Evolutionary conservation across 352 stramenopile species (phyloP), one percentile per base, ranked within the genome.

Genomic region (Globisporangium acanthophoron): DNA sequence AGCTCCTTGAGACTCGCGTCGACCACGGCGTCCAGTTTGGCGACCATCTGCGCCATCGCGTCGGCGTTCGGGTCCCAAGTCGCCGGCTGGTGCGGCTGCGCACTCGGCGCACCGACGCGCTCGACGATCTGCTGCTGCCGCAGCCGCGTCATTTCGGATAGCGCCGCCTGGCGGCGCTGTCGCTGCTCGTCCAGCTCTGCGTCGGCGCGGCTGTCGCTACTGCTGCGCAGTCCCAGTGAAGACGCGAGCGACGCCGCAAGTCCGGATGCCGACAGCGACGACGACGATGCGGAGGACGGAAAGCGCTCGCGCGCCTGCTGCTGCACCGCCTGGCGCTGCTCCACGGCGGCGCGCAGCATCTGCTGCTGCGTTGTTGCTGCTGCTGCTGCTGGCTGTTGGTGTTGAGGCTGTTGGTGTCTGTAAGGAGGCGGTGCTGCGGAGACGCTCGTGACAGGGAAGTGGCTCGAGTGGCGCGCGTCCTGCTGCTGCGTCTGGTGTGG

Each of bases 1-100:
- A 70, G 43, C 63, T 80, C 65, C 27, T 46, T 51, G 0, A 69
- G 59, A 40, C 75, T 86, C 16, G 64, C 39, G 29, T 75, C 62
- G 7, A 84, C 60, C 7, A 85, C 64, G 31, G 61, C 56, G 27
- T 75, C 60, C 7, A 88, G 58, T 27, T 77, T 86, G 0, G 61
- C 58, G n/a, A 60, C 67, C 74, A 85, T 78, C 29, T 69, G 54
- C 43, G 69, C 33, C 16, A 55, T 54, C 18, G 37, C 35, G 15
- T 66, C 60, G 1, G 56, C 29, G 18, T 46, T 29, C 18, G 53
- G 56, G 7, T 62, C 29, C 39, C 31, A 44, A n/a, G 24, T 52
- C 29, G 44, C 35, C 29, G 47, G 62, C 21, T 41, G 59, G 31
- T 43, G 12, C 3, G 49, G 47, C 51, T 47, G 31, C 5, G 49